Evolutionary conservation across 176 grass and related monocot genomes (phyloP).

Genomic region (Raddia guianensis): DNA sequence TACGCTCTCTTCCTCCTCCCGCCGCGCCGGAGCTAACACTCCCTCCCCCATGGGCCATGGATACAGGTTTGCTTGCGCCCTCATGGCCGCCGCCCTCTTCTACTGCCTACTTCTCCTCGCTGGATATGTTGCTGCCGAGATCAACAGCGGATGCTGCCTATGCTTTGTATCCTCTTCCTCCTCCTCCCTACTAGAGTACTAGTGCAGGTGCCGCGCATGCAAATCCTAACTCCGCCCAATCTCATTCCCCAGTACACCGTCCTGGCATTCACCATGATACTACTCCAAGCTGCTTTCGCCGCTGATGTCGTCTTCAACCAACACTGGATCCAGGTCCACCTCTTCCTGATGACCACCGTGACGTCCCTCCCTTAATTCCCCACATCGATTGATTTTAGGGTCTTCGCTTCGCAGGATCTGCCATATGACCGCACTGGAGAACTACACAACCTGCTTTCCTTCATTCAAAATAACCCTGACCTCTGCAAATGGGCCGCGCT

Average conservation of each 20-base stretch:
- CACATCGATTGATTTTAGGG: neutral
- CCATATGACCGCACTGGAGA: slow-evolving; percentile 79
- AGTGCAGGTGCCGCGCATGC: too few species aligned
- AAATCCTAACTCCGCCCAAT: neutral
- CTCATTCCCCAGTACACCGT: slow-evolving; percentile 44
- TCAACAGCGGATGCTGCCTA: slow-evolving; percentile 52
- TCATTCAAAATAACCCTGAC: slow-evolving; percentile 70
- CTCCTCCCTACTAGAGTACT: too few species aligned
- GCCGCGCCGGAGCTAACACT: too few species aligned
- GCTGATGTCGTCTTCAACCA: slow-evolving; percentile 58
- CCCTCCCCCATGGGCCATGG: too few species aligned
- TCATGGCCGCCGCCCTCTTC: slow-evolving; percentile 49
- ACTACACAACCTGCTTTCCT: slow-evolving; percentile 62
- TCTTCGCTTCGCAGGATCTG: slow-evolving; percentile 53
- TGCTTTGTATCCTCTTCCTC: slow-evolving; percentile 15
- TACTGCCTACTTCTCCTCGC: slow-evolving; percentile 53
- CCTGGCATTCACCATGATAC: slow-evolving; percentile 40
- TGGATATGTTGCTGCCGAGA: slow-evolving; percentile 62
- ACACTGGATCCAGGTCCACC: slow-evolving; percentile 71
- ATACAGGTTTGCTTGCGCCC: slow-evolving; percentile 48
- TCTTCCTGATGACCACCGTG: neutral
- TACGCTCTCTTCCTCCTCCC: too few species aligned
- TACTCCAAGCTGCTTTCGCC: slow-evolving; percentile 54
- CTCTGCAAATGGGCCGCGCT: slow-evolving; percentile 65
- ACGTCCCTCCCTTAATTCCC: neutral